Conservation (phyloP, 2,329 filamentous ascomycete genomes). For the Apiospora arundinis region DNA sequence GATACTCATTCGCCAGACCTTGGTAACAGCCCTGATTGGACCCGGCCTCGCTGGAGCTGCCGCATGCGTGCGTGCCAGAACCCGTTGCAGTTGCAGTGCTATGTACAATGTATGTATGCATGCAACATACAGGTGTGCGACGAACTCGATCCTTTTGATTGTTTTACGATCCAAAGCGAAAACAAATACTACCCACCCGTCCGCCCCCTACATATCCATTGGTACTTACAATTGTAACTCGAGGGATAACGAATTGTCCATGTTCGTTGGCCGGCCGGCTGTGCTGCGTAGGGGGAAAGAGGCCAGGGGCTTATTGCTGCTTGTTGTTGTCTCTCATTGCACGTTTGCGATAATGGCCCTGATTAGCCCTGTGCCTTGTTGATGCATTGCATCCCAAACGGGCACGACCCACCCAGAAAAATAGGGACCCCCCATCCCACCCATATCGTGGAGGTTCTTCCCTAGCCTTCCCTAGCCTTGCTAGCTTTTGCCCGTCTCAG, state of each 20-base stretch:
- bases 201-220: too few relatives aligned
- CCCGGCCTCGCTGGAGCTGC: not conserved
- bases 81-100: not conserved
- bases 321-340: not conserved
- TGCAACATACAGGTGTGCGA: not conserved
- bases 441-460: constrained; percentile 9
- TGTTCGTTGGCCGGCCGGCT: too few relatives aligned
- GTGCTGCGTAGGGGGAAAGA: too few relatives aligned
- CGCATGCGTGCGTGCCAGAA: not conserved
- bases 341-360: not conserved
- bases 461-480: not conserved
- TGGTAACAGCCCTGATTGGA: constrained; percentile 7
- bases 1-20: not conserved
- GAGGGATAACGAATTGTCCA: too few relatives aligned
- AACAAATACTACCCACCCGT: not conserved
- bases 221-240: too few relatives aligned
- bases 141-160: constrained; percentile 5
- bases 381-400: not conserved
- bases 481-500: not conserved
- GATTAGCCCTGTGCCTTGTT: not conserved
- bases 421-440: not conserved
- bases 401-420: not conserved
- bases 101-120: not conserved
- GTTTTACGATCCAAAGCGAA: not conserved
- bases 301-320: too few relatives aligned